Percentiles rank a stretch among this genome's conserved stretches.
Evolutionary conservation across 345 rosid genomes (phyloP).

Genomic region (Stellera chamaejasme): DNA sequence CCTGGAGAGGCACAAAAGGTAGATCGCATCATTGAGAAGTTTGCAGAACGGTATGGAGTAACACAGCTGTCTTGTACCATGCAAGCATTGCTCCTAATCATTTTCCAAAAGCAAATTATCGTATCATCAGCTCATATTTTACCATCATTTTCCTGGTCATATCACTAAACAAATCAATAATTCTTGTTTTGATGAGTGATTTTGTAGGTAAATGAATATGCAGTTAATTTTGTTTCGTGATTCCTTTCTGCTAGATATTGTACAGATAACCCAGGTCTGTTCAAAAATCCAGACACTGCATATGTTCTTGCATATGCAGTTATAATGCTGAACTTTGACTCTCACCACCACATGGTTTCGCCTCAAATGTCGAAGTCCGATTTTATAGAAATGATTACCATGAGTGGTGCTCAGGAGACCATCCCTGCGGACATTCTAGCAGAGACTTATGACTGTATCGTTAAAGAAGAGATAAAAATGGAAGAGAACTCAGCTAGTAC

Average conservation of each 20-base stretch:
- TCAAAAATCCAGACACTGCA: slow-evolving; percentile 97
- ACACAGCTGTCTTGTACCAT: not conserved
- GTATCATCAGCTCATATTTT: not conserved
- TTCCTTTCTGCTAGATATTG: slow-evolving; percentile 65
- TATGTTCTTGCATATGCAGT: slow-evolving; percentile 99
- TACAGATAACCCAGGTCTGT: slow-evolving; percentile 90
- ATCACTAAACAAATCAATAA: not conserved
- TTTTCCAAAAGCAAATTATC: not conserved
- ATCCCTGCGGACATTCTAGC: slow-evolving; percentile 79
- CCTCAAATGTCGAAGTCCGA: slow-evolving; percentile 97
- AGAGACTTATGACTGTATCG: slow-evolving; percentile 93
- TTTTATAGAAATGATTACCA: slow-evolving; percentile 78
- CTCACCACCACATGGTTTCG: slow-evolving; percentile 93
- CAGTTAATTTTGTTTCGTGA: slow-evolving; percentile 15
- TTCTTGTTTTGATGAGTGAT: slow-evolving; percentile 2
- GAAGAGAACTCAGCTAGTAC: slow-evolving; percentile 60
- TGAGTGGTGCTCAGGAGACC: slow-evolving; percentile 67
- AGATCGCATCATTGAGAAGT: slow-evolving; percentile 97
- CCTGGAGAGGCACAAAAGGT: slow-evolving; percentile 99
- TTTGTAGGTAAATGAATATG: slow-evolving; percentile 1
- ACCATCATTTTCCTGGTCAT: not conserved
- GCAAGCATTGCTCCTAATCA: not conserved
- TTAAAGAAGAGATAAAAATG: slow-evolving; percentile 90
- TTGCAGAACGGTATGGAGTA: slow-evolving; percentile 80
- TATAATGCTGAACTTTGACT: slow-evolving; percentile 96